Conservation (phyloP, 805 yeast species). For the Hyphopichia homilentoma region DNA sequence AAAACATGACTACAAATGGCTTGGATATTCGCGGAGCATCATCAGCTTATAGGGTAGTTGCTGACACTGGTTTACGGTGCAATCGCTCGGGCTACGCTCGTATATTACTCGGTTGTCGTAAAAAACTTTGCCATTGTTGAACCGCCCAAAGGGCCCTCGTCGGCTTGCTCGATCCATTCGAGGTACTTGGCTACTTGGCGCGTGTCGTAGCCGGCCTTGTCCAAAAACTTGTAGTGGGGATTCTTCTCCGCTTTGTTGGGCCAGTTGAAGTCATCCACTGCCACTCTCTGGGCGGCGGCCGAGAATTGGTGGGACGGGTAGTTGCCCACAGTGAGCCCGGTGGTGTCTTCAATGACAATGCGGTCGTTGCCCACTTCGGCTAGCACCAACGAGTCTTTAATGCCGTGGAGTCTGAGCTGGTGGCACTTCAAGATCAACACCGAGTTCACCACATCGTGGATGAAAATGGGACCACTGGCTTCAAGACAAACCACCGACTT, state of each 20-base stretch:
- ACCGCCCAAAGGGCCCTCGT: too few relatives aligned
- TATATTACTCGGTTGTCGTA: too few relatives aligned
- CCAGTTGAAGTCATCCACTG: conserved; percentile 29
- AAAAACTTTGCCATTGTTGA: too few relatives aligned
- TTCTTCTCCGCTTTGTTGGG: conserved; percentile 12
- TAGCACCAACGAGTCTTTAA: conserved; percentile 11
- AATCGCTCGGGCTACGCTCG: too few relatives aligned
- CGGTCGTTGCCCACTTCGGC: conserved; percentile 17
- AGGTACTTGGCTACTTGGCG: not conserved
- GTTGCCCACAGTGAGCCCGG: conserved; percentile 11
- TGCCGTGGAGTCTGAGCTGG: conserved; percentile 26
- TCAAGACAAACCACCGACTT: conserved; percentile 13
- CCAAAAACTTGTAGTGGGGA: not conserved
- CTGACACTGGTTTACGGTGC: too few relatives aligned
- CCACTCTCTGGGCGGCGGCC: conserved; percentile 3
- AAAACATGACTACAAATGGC: too few relatives aligned
- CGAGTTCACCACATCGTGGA: conserved; percentile 17
- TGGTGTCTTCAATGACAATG: conserved; percentile 30
- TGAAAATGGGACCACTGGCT: conserved; percentile 28
- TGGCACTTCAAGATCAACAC: conserved; percentile 21
- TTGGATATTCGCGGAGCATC: too few relatives aligned
- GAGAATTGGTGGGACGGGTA: conserved; percentile 1
- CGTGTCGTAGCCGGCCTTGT: not conserved
- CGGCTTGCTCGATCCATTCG: not conserved
- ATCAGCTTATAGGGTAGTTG: too few relatives aligned